Evolutionary conservation across 2,329 filamentous ascomycete genomes (phyloP), one percentile per base, ranked within the genome.

Genomic region (Botrytis paeoniae): DNA sequence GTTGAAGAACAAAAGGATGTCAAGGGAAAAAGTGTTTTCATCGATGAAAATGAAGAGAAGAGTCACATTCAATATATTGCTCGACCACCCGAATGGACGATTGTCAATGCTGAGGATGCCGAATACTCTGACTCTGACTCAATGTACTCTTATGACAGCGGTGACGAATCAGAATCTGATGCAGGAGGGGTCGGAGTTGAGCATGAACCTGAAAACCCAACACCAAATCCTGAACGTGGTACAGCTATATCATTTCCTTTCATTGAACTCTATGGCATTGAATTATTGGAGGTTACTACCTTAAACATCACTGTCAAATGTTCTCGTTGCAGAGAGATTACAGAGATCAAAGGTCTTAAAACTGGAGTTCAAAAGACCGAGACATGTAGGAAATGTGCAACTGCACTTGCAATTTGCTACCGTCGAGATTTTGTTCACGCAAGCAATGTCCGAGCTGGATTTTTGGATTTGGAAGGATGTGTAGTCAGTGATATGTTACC

Each of bases 161-260:
- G 74, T n/a, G 78, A 79, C 29, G 75, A 77, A 54, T 76, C 71
- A 12, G 72, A 77, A 22, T 78, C 81, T 6, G 82, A 84, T 39
- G 82, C 82, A 16, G 86, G 84, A 8, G 87, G 85, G 43, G 86
- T 80, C 3, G 77, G 80, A 37, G 75, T 85, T 5, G 80, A 79
- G 39, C 82, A 82, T 5, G 84, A 82, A 54, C 35, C 37, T 16
- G 81, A 74, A 29, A 59, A 69, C 25, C 51, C 73, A 57, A 54
- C 76, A 6, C 74, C 78, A 4, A 79, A 79, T 62, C 74, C 77
- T n/a, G 92, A 94, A 78, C 85, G 86, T 70, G 93, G 93, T 37
- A 92, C 93, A n/a, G 89, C 92, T 71, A 85, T 97, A 12, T 93
- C 91, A 0, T 94, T 96, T 77, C 93, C 94, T 0, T 89, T 87